These are phyloP conservation scores for Sporobolus alterniflorus DNA, from an alignment of 202 grass and related monocot genomes.

Conservation along the genomic window DNA sequence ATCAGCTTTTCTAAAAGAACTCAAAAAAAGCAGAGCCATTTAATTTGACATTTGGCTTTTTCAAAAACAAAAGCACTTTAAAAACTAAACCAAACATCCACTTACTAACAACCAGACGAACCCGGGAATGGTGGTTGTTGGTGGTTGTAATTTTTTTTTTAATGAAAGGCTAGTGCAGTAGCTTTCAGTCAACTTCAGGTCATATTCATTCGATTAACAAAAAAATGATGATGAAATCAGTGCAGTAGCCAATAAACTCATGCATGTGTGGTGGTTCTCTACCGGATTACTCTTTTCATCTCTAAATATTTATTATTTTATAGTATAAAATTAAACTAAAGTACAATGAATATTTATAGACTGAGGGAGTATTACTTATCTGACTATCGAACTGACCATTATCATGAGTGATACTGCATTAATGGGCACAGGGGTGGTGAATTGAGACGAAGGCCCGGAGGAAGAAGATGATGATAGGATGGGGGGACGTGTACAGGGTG, in stretches of 20 bases:
- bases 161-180: neutral
- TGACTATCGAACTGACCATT: neutral
- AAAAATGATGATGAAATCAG: neutral
- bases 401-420: neutral
- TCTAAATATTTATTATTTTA: too few species aligned
- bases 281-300: neutral
- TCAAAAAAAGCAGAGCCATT: too few species aligned
- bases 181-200: neutral
- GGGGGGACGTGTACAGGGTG: constrained; percentile 70
- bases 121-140: too few species aligned
- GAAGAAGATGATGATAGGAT: constrained; percentile 55
- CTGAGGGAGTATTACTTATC: neutral
- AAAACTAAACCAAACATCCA: too few species aligned
- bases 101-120: too few species aligned
- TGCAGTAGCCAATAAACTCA: neutral
- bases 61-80: too few species aligned
- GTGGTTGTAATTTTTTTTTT: too few species aligned
- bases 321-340: neutral
- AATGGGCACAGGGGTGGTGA: neutral
- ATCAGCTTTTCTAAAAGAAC: too few species aligned
- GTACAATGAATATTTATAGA: too few species aligned
- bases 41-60: too few species aligned
- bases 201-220: neutral
- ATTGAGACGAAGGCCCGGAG: neutral
- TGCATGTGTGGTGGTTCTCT: neutral